Percentiles rank a stretch among this genome's conserved stretches.
phyloP scores from a whole-genome alignment of 2,329 filamentous ascomycete genomes.

The Tolypocladium amazonense region DNA sequence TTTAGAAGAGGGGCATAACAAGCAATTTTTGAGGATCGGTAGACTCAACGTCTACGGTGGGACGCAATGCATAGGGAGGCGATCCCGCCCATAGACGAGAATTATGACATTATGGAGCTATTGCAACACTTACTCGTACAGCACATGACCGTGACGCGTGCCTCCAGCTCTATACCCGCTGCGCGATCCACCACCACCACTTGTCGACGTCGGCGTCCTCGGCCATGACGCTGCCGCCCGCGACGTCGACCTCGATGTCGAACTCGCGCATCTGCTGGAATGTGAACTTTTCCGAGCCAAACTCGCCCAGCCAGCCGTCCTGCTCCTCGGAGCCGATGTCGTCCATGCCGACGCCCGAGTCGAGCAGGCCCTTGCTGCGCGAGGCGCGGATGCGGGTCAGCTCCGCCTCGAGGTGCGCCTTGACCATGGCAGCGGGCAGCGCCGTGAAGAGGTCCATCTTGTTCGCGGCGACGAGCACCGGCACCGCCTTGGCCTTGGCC shows the following conservation, averaged over 20 bases:
- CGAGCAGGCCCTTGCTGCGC: constrained; percentile 69
- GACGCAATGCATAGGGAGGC: not conserved
- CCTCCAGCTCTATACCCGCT: constrained; percentile 44
- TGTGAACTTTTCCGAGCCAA: constrained; percentile 64
- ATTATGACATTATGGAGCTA: not conserved
- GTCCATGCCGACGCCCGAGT: constrained; percentile 64
- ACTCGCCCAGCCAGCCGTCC: constrained; percentile 77
- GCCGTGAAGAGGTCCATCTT: constrained; percentile 95
- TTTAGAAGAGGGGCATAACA: not conserved
- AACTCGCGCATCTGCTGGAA: constrained; percentile 80
- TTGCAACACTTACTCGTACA: not conserved
- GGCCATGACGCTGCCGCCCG: constrained; percentile 60
- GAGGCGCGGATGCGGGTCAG: constrained; percentile 68
- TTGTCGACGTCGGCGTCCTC: constrained; percentile 62
- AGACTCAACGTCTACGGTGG: constrained; percentile 32
- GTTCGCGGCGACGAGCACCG: constrained; percentile 81
- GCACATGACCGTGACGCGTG: not conserved
- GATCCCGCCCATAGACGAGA: not conserved
- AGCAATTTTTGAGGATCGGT: constrained; percentile 12
- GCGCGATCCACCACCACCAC: constrained; percentile 88
- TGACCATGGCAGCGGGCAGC: constrained; percentile 67
- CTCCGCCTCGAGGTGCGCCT: constrained; percentile 66
- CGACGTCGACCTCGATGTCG: constrained; percentile 65
- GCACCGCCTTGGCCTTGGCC: constrained; percentile 34
- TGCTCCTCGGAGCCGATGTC: constrained; percentile 56